Evolutionary conservation across 2,329 filamentous ascomycete species (phyloP).

Genomic region (Coleophoma eucalyptorum): DNA sequence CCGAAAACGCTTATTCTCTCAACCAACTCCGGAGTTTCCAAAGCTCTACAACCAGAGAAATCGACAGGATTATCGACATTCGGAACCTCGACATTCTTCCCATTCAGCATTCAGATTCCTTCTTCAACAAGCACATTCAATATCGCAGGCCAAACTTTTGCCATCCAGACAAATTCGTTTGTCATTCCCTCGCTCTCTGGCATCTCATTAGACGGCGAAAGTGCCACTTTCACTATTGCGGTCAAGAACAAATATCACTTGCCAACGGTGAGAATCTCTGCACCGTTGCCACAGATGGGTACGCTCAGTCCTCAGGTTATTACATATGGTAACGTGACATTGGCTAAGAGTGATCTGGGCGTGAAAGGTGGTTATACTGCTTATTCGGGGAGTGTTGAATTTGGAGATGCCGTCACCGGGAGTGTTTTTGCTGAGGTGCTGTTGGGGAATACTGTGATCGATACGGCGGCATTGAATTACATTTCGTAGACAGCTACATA

Average conservation of each 20-base stretch:
- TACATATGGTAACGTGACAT: not conserved
- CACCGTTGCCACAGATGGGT: slow-evolving; percentile 11
- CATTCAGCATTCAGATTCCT: slow-evolving; percentile 10
- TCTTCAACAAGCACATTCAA: slow-evolving; percentile 8
- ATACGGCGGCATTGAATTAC: too few relatives aligned
- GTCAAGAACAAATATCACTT: not conserved
- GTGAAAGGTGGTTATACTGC: slow-evolving; percentile 8
- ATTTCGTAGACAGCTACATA: too few relatives aligned
- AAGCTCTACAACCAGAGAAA: slow-evolving; percentile 3
- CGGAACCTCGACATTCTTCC: slow-evolving; percentile 13
- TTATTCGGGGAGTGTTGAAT: slow-evolving; percentile 9
- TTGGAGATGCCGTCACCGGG: slow-evolving; percentile 9
- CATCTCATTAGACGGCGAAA: not conserved
- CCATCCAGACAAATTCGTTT: slow-evolving; percentile 7
- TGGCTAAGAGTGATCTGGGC: not conserved
- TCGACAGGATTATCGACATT: slow-evolving; percentile 9
- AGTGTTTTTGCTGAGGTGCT: not conserved
- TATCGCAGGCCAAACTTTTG: slow-evolving; percentile 8
- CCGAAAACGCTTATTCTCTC: not conserved
- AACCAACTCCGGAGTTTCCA: not conserved
- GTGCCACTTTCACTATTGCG: slow-evolving; percentile 10
- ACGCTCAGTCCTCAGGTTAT: slow-evolving; percentile 10
- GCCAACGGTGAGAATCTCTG: slow-evolving; percentile 6
- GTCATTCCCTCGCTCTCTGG: slow-evolving; percentile 10
- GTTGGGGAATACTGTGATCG: too few relatives aligned